phyloP scores from a whole-genome alignment of 345 rosid genomes.

The Pseudoturritis turrita region DNA sequence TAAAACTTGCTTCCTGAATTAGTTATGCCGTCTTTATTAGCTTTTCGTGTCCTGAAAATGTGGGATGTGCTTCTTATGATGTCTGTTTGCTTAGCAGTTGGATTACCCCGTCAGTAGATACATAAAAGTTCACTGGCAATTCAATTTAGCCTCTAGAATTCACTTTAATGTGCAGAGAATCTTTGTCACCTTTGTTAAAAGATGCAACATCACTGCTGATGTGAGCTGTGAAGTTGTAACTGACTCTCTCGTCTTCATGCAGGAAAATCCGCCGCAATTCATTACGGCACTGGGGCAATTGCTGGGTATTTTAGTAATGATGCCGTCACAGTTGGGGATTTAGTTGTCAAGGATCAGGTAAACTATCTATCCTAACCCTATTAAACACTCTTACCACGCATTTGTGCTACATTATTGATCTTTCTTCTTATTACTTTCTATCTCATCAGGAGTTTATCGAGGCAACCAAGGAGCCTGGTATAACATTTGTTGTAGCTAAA shows the following conservation, averaged over 20 bases:
- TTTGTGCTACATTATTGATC: not conserved
- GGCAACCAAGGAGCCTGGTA: slow-evolving; percentile 88
- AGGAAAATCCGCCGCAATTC: slow-evolving; percentile 81
- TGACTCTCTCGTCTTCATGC: slow-evolving; percentile 1
- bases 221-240: not conserved
- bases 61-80: not conserved
- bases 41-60: not conserved
- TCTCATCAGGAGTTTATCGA: slow-evolving; percentile 77
- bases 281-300: slow-evolving; percentile 82
- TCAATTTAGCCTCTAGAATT: not conserved
- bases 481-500: slow-evolving; percentile 74
- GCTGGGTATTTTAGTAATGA: slow-evolving; percentile 84
- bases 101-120: not conserved
- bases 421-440: not conserved
- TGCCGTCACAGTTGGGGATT: slow-evolving; percentile 64
- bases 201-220: slow-evolving; percentile 2
- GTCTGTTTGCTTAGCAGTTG: not conserved
- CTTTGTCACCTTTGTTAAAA: not conserved
- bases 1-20: not conserved
- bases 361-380: not conserved
- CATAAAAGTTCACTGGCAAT: not conserved
- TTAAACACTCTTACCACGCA: not conserved
- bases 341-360: slow-evolving; percentile 76
- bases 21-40: not conserved
- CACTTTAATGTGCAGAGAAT: not conserved